Evolutionary conservation across 2,329 filamentous ascomycete species (phyloP).

Genomic region (Orbilia quercus): DNA sequence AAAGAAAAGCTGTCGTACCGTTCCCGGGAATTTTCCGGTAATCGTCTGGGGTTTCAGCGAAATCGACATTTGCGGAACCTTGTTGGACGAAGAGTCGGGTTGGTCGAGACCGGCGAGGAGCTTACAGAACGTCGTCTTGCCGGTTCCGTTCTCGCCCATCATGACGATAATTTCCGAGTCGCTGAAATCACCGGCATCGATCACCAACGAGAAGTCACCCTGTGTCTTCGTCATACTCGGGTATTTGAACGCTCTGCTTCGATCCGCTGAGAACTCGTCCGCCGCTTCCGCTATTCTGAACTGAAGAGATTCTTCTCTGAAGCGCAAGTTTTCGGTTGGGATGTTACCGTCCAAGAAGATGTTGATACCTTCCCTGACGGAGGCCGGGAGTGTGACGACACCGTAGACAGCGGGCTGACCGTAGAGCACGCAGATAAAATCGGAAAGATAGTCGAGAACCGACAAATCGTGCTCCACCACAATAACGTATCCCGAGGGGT

Average conservation of each 20-base stretch:
- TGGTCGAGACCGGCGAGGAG: slow-evolving; percentile 93
- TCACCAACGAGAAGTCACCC: slow-evolving; percentile 83
- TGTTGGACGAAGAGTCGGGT: slow-evolving; percentile 77
- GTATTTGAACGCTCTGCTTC: slow-evolving; percentile 85
- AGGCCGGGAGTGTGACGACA: slow-evolving; percentile 94
- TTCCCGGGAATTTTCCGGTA: slow-evolving; percentile 96
- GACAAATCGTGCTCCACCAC: slow-evolving; percentile 99
- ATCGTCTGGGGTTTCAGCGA: slow-evolving; percentile 99
- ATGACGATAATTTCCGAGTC: slow-evolving; percentile 99
- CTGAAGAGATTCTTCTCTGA: slow-evolving; percentile 94
- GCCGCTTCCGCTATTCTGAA: slow-evolving; percentile 92
- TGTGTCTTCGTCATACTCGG: slow-evolving; percentile 93
- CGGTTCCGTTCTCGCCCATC: slow-evolving; percentile 99
- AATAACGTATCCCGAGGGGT: slow-evolving; percentile 85
- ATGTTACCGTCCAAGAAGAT: slow-evolving; percentile 99
- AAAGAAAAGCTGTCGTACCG: slow-evolving; percentile 97
- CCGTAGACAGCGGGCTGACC: slow-evolving; percentile 95
- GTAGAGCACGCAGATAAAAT: slow-evolving; percentile 98
- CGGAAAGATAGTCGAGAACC: slow-evolving; percentile 96
- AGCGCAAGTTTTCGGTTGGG: slow-evolving; percentile 96
- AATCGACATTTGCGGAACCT: slow-evolving; percentile 93
- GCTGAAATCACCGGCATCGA: slow-evolving; percentile 88
- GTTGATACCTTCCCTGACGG: slow-evolving; percentile 98
- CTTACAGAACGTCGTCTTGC: slow-evolving; percentile 98
- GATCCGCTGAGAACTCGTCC: slow-evolving; percentile 88